Evolutionary conservation across 164 flowering plant species (phyloP), one percentile per base, ranked within the genome.

Genomic region (Warburgia ugandensis): DNA sequence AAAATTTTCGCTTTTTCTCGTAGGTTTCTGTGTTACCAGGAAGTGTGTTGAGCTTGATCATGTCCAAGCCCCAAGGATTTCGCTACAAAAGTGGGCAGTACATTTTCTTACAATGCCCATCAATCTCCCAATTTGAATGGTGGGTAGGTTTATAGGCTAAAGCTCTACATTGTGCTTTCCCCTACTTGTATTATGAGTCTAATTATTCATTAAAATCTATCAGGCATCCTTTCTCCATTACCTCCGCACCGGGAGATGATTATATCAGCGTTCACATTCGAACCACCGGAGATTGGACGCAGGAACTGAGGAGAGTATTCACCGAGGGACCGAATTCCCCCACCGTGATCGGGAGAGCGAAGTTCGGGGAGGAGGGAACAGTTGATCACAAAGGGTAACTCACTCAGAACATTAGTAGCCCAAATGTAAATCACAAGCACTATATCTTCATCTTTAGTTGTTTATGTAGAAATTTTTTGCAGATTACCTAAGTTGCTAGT

Each of bases 201-300:
- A n/a, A n/a, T n/a, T n/a, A n/a, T n/a, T n/a, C n/a, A n/a, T n/a
- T n/a, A n/a, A 12, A 38, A 42, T 32, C 8, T 45, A 54, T 2
- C 70, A 88, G 99, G 99, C 99, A 92, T 57, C 99, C 96, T 39
- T 92, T 86, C 68, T 85, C 96, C 32, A 79, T 92, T 19, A 87
- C 95, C 53, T 85, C 99, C 25, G 99, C 99, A 37, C 94, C 96
- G 31, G 91, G 84, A 51, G 94, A 92, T 44, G 69, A 86, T 54
- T 68, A 81, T 65, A 83, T 92, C 13, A 92, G 96, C 38, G 94
- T 87, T 64, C 99, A 92, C 63, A 86, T 88, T 56, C 78, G 95
- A 35, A 79, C 71, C 9, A 77, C 75, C 0, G 99, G 99, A 52
- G 99, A 92, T 68, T 92, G 96, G 99, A 92, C 99, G 2, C 55